phyloP scores from a whole-genome alignment of 2,329 filamentous ascomycete species.

The Colletotrichum eleusines region DNA sequence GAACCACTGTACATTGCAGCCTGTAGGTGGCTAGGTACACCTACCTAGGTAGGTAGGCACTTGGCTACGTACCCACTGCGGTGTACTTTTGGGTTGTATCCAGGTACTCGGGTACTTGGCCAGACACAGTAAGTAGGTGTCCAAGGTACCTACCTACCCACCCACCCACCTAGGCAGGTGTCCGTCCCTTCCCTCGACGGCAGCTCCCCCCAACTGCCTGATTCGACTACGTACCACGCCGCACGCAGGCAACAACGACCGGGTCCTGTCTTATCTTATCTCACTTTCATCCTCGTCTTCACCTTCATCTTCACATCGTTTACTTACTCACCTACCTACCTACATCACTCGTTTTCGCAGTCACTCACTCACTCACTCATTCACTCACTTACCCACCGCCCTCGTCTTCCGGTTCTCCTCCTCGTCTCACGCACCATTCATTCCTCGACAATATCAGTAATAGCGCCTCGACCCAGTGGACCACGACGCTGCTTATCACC shows the following conservation, averaged over 20 bases:
- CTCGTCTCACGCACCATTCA: not conserved
- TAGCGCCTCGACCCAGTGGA: not conserved
- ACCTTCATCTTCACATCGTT: not conserved
- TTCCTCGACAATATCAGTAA: not conserved
- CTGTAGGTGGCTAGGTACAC: too few relatives aligned
- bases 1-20: too few relatives aligned
- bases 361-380: not conserved
- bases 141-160: too few relatives aligned
- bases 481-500: not conserved
- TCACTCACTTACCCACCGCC: not conserved
- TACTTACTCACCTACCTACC: too few relatives aligned
- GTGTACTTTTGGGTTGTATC: too few relatives aligned
- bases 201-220: constrained; percentile 12
- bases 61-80: too few relatives aligned
- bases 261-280: constrained; percentile 29
- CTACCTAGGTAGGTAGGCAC: too few relatives aligned
- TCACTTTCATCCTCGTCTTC: not conserved
- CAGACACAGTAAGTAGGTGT: too few relatives aligned
- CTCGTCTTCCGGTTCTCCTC: not conserved
- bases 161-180: too few relatives aligned
- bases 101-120: too few relatives aligned
- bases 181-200: too few relatives aligned
- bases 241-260: not conserved
- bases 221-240: constrained; percentile 18
- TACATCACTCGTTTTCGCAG: not conserved